Conservation (phyloP, 345 rosid genomes). For the Raphanus sativus region DNA sequence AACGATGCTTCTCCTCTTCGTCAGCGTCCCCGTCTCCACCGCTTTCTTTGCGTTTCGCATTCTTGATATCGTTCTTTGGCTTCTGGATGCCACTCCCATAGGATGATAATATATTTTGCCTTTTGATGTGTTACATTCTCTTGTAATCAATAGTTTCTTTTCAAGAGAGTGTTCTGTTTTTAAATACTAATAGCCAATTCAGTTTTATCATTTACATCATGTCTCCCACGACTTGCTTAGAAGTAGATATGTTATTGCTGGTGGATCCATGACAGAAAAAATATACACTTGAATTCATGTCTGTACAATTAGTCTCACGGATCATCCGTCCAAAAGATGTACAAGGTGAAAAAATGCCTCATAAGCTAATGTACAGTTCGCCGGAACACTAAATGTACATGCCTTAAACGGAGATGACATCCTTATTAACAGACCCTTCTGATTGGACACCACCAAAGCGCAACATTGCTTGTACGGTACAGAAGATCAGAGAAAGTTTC, state of each 20-base stretch:
- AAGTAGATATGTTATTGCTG: neutral
- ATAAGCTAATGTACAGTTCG: neutral
- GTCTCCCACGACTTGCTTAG: neutral
- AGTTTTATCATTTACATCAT: neutral
- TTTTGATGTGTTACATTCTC: neutral
- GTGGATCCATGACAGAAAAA: slow-evolving; percentile 6
- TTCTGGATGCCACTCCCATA: neutral
- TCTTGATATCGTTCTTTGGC: slow-evolving; percentile 12
- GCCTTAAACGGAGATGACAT: neutral
- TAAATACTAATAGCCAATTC: neutral
- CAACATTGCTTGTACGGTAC: neutral
- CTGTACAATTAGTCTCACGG: neutral
- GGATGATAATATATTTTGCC: neutral
- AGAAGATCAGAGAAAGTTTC: neutral
- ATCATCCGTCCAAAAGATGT: neutral
- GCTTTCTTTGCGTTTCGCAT: slow-evolving; percentile 27
- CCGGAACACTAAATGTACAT: neutral
- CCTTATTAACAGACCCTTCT: neutral
- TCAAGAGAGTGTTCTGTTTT: neutral
- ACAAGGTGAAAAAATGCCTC: neutral
- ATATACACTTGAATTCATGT: slow-evolving; percentile 4
- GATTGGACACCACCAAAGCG: neutral
- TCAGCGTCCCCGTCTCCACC: slow-evolving; percentile 51
- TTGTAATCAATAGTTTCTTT: neutral
- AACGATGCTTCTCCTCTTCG: slow-evolving; percentile 36